phyloP scores from a whole-genome alignment of 139 green algal species.

The Ostreobium quekettii region DNA sequence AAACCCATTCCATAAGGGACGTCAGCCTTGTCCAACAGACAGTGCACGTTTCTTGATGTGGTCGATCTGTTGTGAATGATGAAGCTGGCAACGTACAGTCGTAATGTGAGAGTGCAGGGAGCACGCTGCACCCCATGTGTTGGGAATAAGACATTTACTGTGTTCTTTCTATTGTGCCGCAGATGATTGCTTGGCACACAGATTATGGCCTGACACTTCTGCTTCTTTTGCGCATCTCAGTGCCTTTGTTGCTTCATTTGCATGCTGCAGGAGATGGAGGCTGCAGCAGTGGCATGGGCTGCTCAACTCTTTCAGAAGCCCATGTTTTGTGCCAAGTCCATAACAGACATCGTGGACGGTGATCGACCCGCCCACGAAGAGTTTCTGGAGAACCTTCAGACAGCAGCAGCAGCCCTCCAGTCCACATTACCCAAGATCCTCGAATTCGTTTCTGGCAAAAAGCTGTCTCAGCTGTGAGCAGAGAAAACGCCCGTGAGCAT shows the following conservation, averaged over 20 bases:
- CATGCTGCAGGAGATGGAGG: slow-evolving; percentile 95
- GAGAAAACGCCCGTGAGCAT: neutral
- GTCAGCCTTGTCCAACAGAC: too few relatives aligned
- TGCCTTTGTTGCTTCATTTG: too few relatives aligned
- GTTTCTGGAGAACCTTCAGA: slow-evolving; percentile 91
- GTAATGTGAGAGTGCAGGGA: too few relatives aligned
- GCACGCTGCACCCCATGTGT: too few relatives aligned
- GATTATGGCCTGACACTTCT: slow-evolving; percentile 63
- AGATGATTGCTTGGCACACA: too few relatives aligned
- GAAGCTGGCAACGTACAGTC: too few relatives aligned
- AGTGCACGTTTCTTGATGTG: too few relatives aligned
- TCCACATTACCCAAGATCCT: slow-evolving; percentile 58
- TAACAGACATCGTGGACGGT: slow-evolving; percentile 27
- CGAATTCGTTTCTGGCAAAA: slow-evolving; percentile 68
- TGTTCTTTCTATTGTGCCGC: too few relatives aligned
- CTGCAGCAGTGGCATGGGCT: slow-evolving; percentile 67
- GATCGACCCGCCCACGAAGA: slow-evolving; percentile 55
- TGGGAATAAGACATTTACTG: too few relatives aligned
- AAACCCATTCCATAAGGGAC: too few relatives aligned
- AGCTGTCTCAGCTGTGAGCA: slow-evolving; percentile 57
- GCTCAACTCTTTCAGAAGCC: slow-evolving; percentile 54
- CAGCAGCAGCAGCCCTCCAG: slow-evolving; percentile 70
- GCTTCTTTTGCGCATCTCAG: too few relatives aligned
- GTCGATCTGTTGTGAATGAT: too few relatives aligned
- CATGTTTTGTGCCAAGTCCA: slow-evolving; percentile 70